Evolutionary conservation across 23 red algal genomes (phyloP), one percentile per base, ranked within the genome.

Genomic region (Cyanidium caldarium): DNA sequence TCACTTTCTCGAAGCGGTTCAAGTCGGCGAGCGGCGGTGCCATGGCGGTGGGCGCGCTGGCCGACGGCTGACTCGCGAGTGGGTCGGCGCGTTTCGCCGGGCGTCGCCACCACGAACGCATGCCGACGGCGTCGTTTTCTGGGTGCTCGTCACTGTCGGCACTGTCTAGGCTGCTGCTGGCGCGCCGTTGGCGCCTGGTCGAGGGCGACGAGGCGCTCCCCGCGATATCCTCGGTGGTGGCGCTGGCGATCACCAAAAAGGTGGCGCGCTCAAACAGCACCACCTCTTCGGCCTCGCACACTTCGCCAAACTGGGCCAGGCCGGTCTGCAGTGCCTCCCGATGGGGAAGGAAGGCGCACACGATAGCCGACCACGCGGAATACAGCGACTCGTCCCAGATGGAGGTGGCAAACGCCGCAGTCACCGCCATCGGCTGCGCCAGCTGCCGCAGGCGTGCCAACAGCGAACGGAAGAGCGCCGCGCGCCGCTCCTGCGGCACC

Each of bases 321-420:
- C 13, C 33, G 5, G 16, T 23, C 44, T 81, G 38, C 33, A 81
- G 39, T 16, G 29, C n/a, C 25, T 31, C 3, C 2, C 33, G 13
- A 3, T 81, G 33, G 26, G 65, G 42, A 36, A 81, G 7, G 13
- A 81, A 28, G 2, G 45, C 37, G 34, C 77, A 57, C 17, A 71
- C 69, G 34, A 81, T 81, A 14, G 35, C 35, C 29, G 41, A 57
- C 77, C 77, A 81, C 1, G 77, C 77, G 21, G 35, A 35, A 23
- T 81, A 81, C 1, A 81, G 43, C 15, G 77, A 61, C 21, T 70
- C 66, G 65, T 81, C 77, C 77, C 77, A 81, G 37, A 81, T 81
- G 2, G 77, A 81, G 28, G 77, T 81, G 1, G 39, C 33, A 45
- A 81, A 81, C 34, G 7, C 70, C 66, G 33, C 21, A 5, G 37